A percentile compares a stretch with the other conserved stretches of the same genome.
These are phyloP conservation scores for Boletus subparvulus DNA, from an alignment of 768 basidiomycete species.

Conservation along the genomic window DNA sequence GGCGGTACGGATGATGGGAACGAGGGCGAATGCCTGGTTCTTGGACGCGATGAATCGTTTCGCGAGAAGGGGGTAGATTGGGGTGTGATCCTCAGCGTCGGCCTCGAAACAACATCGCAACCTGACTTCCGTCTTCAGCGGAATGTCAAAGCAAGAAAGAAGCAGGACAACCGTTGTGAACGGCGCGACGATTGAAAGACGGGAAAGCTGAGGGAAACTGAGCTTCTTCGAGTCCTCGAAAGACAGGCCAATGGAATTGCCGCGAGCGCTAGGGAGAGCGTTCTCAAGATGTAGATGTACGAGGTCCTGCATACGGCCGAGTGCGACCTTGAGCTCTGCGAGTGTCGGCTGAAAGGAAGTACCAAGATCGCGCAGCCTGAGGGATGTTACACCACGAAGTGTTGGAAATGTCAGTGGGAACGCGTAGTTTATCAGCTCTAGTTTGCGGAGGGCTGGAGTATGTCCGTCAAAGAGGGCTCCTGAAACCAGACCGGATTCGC, in stretches of 20 bases:
- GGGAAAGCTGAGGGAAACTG: constrained; percentile 11
- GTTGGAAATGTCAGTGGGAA: constrained; percentile 38
- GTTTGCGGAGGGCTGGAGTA: constrained; percentile 34
- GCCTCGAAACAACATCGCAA: constrained; percentile 15
- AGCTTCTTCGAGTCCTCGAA: neutral
- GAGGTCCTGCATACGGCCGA: constrained; percentile 36
- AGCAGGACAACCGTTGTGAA: constrained; percentile 16
- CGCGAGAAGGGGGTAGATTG: constrained; percentile 15
- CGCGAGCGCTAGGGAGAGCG: constrained; percentile 29
- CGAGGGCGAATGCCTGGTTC: neutral
- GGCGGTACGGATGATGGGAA: constrained; percentile 13
- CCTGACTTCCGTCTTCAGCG: constrained; percentile 15
- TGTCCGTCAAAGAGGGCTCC: constrained; percentile 31
- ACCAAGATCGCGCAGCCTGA: constrained; percentile 35
- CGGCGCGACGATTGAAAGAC: constrained; percentile 19
- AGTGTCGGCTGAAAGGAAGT: constrained; percentile 29
- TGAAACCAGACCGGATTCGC: constrained; percentile 25
- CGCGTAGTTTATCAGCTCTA: constrained; percentile 37
- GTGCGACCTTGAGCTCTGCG: constrained; percentile 32
- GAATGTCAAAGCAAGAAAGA: constrained; percentile 11
- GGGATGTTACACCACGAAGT: constrained; percentile 36
- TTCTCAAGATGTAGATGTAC: constrained; percentile 37
- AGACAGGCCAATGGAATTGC: neutral
- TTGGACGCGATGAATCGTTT: constrained; percentile 12
- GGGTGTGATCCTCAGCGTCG: neutral